phyloP scores from a whole-genome alignment of 179 eudicot genomes.

The Silene vulgaris region DNA sequence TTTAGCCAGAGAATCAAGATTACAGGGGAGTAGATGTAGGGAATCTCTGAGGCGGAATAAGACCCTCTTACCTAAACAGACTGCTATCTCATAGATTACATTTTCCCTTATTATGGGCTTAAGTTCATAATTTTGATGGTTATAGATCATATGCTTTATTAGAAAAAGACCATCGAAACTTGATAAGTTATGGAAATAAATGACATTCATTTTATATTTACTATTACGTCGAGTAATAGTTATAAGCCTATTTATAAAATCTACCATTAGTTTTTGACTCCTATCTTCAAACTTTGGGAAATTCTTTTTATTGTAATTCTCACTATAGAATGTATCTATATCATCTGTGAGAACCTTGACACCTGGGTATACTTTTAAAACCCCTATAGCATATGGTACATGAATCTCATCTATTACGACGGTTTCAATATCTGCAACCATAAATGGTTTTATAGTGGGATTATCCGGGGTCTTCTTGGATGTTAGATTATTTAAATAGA shows the following conservation, averaged over 20 bases:
- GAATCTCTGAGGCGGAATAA: conserved; percentile 16
- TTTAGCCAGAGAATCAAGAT: conserved; percentile 6
- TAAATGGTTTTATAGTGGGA: too few species aligned
- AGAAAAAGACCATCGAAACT: conserved; percentile 22
- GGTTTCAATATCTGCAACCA: too few species aligned
- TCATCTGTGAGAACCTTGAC: neutral
- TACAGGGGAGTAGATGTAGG: conserved; percentile 3
- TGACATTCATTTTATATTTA: neutral
- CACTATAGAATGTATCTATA: neutral
- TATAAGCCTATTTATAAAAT: neutral
- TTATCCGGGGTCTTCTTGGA: too few species aligned
- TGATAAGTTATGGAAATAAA: conserved; percentile 17
- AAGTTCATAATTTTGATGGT: neutral
- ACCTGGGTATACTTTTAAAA: too few species aligned
- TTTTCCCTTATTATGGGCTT: conserved; percentile 14
- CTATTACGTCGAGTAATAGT: neutral
- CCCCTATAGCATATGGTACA: too few species aligned
- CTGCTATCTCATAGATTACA: conserved; percentile 18
- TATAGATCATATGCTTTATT: conserved; percentile 2
- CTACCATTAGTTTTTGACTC: conserved; percentile 1
- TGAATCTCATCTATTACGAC: too few species aligned
- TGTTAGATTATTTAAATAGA: too few species aligned
- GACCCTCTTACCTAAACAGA: too few species aligned
- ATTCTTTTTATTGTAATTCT: neutral
- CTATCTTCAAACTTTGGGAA: conserved; percentile 2